Evolutionary conservation across 148 eudicot genomes (phyloP), one percentile per base, ranked within the genome.

Genomic region (Silene conica): DNA sequence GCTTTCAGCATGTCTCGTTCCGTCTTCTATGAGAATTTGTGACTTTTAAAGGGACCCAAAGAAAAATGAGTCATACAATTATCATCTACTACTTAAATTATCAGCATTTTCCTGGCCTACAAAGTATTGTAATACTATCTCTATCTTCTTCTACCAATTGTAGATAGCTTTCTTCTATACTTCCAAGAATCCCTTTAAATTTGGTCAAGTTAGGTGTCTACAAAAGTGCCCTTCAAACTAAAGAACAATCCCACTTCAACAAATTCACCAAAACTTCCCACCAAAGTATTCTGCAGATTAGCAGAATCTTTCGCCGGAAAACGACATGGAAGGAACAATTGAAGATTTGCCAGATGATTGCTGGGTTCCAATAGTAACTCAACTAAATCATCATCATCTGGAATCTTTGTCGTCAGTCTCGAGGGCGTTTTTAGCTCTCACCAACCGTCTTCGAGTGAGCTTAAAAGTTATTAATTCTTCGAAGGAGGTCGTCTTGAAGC

Each of bases 261-360:
- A 67, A 11, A 67, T 11, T 43, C 70, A 50, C 55, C 25, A 8
- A 50, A 25, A 2, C 11, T 4, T 21, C 56, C 28, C 71, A 68
- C 0, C 21, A 23, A 22, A 52, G 26, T 5, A 68, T 68, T 43
- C 25, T 67, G 5, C 70, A 68, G 19, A 68, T 68, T 61, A 22
- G 26, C 48, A 31, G 68, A 4, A 23, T 16, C 14, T 50, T 21
- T 50, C 5, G 60, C 3, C 31, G 38, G 46, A 48, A 69, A 69
- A 22, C 0, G 16, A 69, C 18, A 69, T 69, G 72, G 41, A 52
- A 25, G 48, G 72, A 54, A 69, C 43, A 69, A 18, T 22, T 25
- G 72, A 69, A 16, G 72, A 69, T 52, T 69, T 69, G 54, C 72
- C 72, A 2, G 72, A 69, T 52, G 72, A 69, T 26, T 69, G 72